These are phyloP conservation scores for Marasmius oreades DNA, from an alignment of 1,284 basidiomycete species.

Conservation along the genomic window DNA sequence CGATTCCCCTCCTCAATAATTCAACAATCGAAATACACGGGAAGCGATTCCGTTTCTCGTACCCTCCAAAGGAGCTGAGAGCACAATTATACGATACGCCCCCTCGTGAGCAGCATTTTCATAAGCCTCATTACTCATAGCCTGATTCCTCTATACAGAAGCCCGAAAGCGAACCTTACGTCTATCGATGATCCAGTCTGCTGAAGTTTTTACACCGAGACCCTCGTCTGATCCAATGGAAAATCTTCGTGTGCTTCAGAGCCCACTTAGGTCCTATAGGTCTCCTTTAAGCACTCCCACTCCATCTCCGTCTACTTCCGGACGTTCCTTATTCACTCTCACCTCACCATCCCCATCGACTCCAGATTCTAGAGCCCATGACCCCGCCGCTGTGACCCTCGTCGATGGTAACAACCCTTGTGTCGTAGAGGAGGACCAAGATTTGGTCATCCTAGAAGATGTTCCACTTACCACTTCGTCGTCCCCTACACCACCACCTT, in stretches of 20 bases:
- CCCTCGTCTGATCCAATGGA: constrained; percentile 55
- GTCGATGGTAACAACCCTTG: constrained; percentile 64
- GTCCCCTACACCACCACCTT: constrained; percentile 15
- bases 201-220: constrained; percentile 65
- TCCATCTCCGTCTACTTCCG: constrained; percentile 18
- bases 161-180: constrained; percentile 46
- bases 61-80: constrained; percentile 71
- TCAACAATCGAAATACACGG: constrained; percentile 63
- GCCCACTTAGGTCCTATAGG: constrained; percentile 41
- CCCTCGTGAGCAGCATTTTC: constrained; percentile 31
- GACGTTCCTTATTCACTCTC: constrained; percentile 5
- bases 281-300: constrained; percentile 17
- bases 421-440: constrained; percentile 65
- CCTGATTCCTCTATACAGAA: constrained; percentile 18
- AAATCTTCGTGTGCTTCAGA: constrained; percentile 59
- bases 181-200: constrained; percentile 70
- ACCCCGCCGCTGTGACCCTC: constrained; percentile 52
- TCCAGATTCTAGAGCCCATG: no score
- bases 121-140: not conserved
- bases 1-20: constrained; percentile 60
- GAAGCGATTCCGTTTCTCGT: constrained; percentile 65
- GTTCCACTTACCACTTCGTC: constrained; percentile 22
- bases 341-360: constrained; percentile 18
- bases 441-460: constrained; percentile 69
- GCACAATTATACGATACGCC: constrained; percentile 51